Percentiles rank a stretch among this genome's conserved stretches.
phyloP scores from a whole-genome alignment of 164 flowering plant genomes.

The Hamamelis virginiana region DNA sequence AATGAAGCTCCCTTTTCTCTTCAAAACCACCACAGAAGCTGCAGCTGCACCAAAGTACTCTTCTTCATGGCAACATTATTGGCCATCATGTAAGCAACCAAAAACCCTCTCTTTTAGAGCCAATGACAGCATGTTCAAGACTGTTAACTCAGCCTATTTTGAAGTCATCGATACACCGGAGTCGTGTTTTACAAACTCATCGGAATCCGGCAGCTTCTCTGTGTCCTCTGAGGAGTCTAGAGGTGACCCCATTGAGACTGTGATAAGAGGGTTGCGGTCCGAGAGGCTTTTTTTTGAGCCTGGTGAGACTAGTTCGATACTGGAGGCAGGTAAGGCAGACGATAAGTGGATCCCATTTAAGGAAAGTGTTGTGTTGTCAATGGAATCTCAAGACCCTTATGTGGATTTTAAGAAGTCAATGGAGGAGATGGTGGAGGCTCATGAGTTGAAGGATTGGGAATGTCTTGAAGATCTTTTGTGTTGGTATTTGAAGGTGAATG shows the following conservation, averaged over 20 bases:
- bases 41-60: background rate
- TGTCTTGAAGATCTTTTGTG: constrained; percentile 61
- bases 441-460: constrained; percentile 68
- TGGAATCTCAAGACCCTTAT: constrained; percentile 76
- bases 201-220: constrained; percentile 38
- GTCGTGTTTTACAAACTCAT: constrained; percentile 41
- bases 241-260: constrained; percentile 32
- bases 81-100: constrained; percentile 70
- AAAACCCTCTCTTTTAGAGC: constrained; percentile 66
- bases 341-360: constrained; percentile 28
- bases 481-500: constrained; percentile 74
- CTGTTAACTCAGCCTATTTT: constrained; percentile 39
- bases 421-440: constrained; percentile 88
- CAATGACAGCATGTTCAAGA: constrained; percentile 33
- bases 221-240: constrained; percentile 28
- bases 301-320: constrained; percentile 51
- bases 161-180: constrained; percentile 29
- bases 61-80: constrained; percentile 52
- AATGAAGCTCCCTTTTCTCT: constrained; percentile 41
- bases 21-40: constrained; percentile 13
- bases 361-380: constrained; percentile 53
- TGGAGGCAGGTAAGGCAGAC: constrained; percentile 35
- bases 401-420: constrained; percentile 72
- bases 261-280: constrained; percentile 52
- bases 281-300: constrained; percentile 76